Evolutionary conservation across 768 basidiomycete genomes (phyloP), one percentile per base, ranked within the genome.

Genomic region (Lactarius deliciosus): DNA sequence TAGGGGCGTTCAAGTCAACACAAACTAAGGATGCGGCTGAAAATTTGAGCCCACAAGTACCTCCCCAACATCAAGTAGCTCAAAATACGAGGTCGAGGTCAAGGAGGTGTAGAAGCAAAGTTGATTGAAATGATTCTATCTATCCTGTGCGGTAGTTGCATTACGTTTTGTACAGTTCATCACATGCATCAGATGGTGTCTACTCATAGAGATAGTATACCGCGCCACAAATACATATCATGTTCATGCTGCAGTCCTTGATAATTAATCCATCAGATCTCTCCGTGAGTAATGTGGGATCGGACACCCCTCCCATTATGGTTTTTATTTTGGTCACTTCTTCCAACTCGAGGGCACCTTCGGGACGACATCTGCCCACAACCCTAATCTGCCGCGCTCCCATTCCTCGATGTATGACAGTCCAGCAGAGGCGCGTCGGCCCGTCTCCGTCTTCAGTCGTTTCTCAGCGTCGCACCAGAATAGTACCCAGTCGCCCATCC

Each of bases 401-500:
- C 89, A 92, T 8, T 83, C 79, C 75, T 89, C 91, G 11, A 94
- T 78, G 72, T 87, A 90, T 1, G 89, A 89, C 63, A 91, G 76
- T 28, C 86, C 86, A 36, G 82, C 83, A 64, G 81, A 85, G 64
- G 82, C 83, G 18, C 89, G 83, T 15, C 85, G 83, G 25, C 86
- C 85, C 69, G 87, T 85, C 72, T 89, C 87, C 22, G 83, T 83
- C 76, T 84, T 87, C 32, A 96, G 77, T 61, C 89, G 82, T 77
- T 89, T 92, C 80, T 98, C 96, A 1, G 90, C 94, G 78, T 99
- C 97, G 76, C 96, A 97, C 97, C 97, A 99, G 77, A 99, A 99
- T 72, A 99, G 76, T 55, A 94, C 87, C 93, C 96, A 99, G 30
- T 86, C 80, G 13, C 89, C 90, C 81, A 90, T 84, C 69, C 92